Conservation (phyloP, 345 rosid genomes). For the Alliaria petiolata region DNA sequence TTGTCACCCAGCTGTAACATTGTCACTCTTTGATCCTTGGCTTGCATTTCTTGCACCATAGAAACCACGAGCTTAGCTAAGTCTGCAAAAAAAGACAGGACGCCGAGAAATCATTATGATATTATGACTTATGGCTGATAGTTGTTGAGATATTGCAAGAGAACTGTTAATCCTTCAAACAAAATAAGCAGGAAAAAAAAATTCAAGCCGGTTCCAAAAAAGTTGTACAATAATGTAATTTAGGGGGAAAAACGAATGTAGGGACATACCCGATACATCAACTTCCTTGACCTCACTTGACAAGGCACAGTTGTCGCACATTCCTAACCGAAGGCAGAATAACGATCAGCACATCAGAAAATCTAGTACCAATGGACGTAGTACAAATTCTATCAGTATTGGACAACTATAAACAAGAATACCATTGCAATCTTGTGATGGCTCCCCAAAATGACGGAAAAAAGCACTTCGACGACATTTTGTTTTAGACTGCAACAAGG, state of each 20-base stretch:
- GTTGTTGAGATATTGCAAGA: not conserved
- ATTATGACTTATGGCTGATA: not conserved
- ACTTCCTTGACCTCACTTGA: constrained; percentile 62
- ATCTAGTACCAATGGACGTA: not conserved
- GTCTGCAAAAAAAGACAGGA: constrained; percentile 39
- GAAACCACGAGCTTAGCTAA: constrained; percentile 63
- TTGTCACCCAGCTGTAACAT: constrained; percentile 89
- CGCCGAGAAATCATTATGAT: not conserved
- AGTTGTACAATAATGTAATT: not conserved
- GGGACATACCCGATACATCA: constrained; percentile 68
- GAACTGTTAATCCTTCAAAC: not conserved
- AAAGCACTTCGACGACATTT: constrained; percentile 81
- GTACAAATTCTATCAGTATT: not conserved
- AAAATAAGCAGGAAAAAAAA: not conserved
- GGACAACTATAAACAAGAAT: constrained; percentile 11
- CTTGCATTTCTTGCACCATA: constrained; percentile 62
- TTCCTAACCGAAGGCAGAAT: constrained; percentile 47
- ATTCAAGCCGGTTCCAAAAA: not conserved
- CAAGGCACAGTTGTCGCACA: constrained; percentile 91
- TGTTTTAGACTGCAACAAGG: constrained; percentile 57
- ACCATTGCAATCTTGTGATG: constrained; percentile 91
- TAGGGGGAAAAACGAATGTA: no score
- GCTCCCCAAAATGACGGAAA: constrained; percentile 85
- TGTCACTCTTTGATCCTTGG: constrained; percentile 74
- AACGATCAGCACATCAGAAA: constrained; percentile 6